phyloP scores from a whole-genome alignment of 768 basidiomycete genomes.

The Boletus huronensis region DNA sequence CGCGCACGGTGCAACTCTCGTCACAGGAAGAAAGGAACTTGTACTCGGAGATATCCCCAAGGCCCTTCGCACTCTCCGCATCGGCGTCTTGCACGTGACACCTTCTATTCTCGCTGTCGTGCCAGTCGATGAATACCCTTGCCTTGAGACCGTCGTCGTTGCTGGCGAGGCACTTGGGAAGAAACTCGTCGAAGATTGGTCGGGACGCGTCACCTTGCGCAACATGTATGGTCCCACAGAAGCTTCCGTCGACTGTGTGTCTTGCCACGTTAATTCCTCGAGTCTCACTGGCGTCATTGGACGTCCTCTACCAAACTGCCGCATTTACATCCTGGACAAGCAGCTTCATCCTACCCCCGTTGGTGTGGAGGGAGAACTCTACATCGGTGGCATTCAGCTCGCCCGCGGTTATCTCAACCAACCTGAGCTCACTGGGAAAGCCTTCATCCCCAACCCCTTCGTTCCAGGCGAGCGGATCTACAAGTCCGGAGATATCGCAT shows the following conservation, averaged over 20 bases:
- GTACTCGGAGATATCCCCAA: conserved; percentile 31
- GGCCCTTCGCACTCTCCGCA: conserved; percentile 25
- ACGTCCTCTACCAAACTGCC: conserved; percentile 30
- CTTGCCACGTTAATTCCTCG: conserved; percentile 23
- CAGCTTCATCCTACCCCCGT: conserved; percentile 25
- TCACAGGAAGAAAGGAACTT: conserved; percentile 23
- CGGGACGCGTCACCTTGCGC: conserved; percentile 22
- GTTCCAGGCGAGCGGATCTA: conserved; percentile 28
- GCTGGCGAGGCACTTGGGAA: conserved; percentile 23
- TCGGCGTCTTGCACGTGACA: conserved; percentile 28
- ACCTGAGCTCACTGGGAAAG: conserved; percentile 26
- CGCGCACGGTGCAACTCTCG: conserved; percentile 20
- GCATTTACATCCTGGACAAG: conserved; percentile 30
- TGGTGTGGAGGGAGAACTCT: conserved; percentile 27
- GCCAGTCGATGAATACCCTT: conserved; percentile 25
- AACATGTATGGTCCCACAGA: conserved; percentile 37
- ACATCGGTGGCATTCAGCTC: conserved; percentile 21
- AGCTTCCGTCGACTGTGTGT: conserved; percentile 29
- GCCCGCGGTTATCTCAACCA: conserved; percentile 24
- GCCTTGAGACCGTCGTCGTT: conserved; percentile 27
- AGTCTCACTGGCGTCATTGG: conserved; percentile 26
- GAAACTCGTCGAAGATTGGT: conserved; percentile 26
- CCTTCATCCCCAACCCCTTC: conserved; percentile 32
- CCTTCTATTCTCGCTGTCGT: conserved; percentile 31
- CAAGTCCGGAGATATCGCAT: conserved; percentile 30